These are phyloP conservation scores for Colletotrichum eleusines DNA, from an alignment of 2,329 filamentous ascomycete genomes.

Conservation along the genomic window DNA sequence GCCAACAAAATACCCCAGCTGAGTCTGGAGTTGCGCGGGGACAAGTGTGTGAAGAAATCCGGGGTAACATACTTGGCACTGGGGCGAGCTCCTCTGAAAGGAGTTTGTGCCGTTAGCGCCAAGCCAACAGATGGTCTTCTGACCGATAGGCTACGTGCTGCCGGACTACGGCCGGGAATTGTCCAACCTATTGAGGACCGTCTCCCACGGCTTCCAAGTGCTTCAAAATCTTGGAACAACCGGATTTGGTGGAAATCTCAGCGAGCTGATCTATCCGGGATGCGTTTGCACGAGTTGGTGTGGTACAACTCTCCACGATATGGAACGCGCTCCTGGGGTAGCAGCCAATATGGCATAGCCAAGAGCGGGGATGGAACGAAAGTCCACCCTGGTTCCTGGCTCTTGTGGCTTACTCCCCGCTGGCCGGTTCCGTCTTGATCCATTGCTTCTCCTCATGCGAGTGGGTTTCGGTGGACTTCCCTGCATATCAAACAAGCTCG, in stretches of 20 bases:
- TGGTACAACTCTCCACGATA: neutral
- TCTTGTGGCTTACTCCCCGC: neutral
- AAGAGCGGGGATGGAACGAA: neutral
- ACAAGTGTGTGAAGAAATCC: slow-evolving; percentile 2
- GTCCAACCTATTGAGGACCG: neutral
- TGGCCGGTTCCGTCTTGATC: no score
- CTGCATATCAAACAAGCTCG: neutral
- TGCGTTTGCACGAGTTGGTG: neutral
- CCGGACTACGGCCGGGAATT: slow-evolving; percentile 7
- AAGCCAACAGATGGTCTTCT: neutral
- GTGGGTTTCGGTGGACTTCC: neutral
- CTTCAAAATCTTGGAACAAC: neutral
- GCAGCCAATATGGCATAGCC: neutral
- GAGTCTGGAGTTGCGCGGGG: slow-evolving; percentile 23
- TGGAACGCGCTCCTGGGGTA: neutral
- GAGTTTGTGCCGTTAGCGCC: neutral
- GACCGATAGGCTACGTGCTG: neutral
- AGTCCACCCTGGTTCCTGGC: neutral
- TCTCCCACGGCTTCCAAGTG: neutral
- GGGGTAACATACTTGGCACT: slow-evolving; percentile 22
- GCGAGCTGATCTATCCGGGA: neutral
- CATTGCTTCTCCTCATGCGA: neutral
- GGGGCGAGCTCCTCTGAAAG: neutral
- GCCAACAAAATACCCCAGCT: neutral
- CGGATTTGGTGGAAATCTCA: neutral